Evolutionary conservation across 2,329 filamentous ascomycete species (phyloP).

Genomic region (Fusarium odoratissimum): DNA sequence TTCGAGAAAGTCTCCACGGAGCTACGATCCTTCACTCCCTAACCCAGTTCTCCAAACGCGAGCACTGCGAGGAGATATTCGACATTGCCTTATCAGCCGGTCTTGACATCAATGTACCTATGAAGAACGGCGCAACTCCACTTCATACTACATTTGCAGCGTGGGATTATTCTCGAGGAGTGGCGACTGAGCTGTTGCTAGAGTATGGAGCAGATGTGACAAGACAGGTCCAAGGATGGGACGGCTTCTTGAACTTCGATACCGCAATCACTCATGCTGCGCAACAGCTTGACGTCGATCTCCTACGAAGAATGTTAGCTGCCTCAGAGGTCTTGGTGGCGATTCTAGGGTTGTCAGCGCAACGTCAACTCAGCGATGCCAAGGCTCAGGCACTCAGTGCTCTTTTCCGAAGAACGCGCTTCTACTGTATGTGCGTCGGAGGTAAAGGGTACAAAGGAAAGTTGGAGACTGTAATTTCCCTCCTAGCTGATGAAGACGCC

Average conservation of each 20-base stretch:
- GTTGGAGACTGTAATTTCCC: neutral
- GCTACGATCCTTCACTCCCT: neutral
- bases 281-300: neutral
- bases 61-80: neutral
- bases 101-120: neutral
- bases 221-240: neutral
- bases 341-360: rapidly evolving
- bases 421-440: neutral
- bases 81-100: neutral
- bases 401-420: neutral
- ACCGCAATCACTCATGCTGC: neutral
- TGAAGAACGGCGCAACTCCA: neutral
- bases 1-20: neutral
- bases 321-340: neutral
- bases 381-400: neutral
- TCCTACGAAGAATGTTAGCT: neutral
- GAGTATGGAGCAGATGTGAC: neutral
- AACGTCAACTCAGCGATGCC: neutral
- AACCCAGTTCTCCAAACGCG: neutral
- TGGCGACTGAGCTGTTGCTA: neutral
- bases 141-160: neutral
- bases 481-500: neutral
- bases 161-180: neutral
- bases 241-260: neutral
- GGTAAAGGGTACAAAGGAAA: neutral